These are phyloP conservation scores for Pestalotiopsis sp. DNA, from an alignment of 2,329 filamentous ascomycete genomes.

Conservation along the genomic window DNA sequence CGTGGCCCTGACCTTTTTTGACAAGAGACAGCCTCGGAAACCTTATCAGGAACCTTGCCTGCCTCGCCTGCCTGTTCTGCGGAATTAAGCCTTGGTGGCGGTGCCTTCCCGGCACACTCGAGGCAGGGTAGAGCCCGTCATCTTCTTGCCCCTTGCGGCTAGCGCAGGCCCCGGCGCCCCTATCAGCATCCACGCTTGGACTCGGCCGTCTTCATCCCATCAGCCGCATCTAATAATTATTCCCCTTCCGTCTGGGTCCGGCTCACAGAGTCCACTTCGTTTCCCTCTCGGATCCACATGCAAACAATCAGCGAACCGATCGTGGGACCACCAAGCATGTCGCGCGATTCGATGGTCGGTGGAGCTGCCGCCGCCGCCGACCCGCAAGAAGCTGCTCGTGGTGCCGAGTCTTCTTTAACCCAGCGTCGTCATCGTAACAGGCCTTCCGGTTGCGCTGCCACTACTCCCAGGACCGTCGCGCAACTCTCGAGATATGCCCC, in stretches of 20 bases:
- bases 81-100: background rate
- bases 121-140: background rate
- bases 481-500: background rate
- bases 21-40: background rate
- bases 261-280: background rate
- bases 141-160: background rate
- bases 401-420: background rate
- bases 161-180: background rate
- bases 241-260: background rate
- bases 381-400: background rate
- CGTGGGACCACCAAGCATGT: constrained; percentile 3
- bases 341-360: constrained; percentile 3
- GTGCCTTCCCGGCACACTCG: background rate
- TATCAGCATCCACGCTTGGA: background rate
- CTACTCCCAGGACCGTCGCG: background rate
- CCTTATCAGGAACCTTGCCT: background rate
- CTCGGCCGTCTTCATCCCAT: background rate
- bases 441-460: background rate
- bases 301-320: background rate
- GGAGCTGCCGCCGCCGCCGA: constrained; percentile 7
- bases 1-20: background rate
- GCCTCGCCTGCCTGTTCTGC: background rate
- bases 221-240: background rate
- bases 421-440: background rate
- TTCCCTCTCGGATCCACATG: background rate